Evolutionary conservation across 225 moss, liverwort and hornwort genomes (phyloP).

Genomic region (Asterella californica): DNA sequence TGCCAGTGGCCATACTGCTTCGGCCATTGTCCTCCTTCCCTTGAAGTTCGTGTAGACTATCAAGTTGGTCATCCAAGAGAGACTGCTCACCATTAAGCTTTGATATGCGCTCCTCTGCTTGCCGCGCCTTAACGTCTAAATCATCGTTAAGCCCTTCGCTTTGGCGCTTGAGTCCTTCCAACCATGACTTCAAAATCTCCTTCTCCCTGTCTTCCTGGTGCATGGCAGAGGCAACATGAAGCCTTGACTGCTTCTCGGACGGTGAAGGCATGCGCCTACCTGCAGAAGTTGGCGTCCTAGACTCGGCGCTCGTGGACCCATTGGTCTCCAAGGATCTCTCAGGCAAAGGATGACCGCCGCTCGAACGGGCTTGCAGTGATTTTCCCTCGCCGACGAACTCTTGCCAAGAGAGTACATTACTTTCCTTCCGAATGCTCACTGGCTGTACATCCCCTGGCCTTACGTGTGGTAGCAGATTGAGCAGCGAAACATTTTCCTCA

Average conservation of each 20-base stretch:
- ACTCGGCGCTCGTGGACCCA: not conserved
- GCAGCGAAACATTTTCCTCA: slow-evolving; percentile 30
- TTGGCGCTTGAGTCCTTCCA: slow-evolving; percentile 68
- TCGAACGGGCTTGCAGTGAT: slow-evolving; percentile 10
- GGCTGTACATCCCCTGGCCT: slow-evolving; percentile 35
- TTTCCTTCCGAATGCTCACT: slow-evolving; percentile 35
- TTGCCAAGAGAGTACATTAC: slow-evolving; percentile 40
- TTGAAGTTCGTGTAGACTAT: slow-evolving; percentile 44
- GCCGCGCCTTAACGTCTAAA: slow-evolving; percentile 65
- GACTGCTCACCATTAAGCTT: slow-evolving; percentile 60
- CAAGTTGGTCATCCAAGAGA: slow-evolving; percentile 51
- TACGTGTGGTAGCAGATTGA: slow-evolving; percentile 34
- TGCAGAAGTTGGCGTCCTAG: slow-evolving; percentile 6
- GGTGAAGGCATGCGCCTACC: slow-evolving; percentile 21
- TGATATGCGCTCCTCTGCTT: slow-evolving; percentile 59
- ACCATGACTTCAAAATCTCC: slow-evolving; percentile 66
- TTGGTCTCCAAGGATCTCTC: slow-evolving; percentile 12
- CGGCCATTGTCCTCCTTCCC: slow-evolving; percentile 30
- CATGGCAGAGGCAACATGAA: not conserved
- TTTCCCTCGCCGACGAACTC: slow-evolving; percentile 47
- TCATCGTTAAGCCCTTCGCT: slow-evolving; percentile 72
- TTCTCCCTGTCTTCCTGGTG: slow-evolving; percentile 55
- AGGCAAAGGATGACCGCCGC: slow-evolving; percentile 18
- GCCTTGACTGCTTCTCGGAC: slow-evolving; percentile 11
- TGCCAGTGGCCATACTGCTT: slow-evolving; percentile 39